Percentiles rank a stretch among this genome's conserved stretches.
phyloP scores from a whole-genome alignment of 2,329 filamentous ascomycete species.

The Aspergillus pseudotamarii region DNA sequence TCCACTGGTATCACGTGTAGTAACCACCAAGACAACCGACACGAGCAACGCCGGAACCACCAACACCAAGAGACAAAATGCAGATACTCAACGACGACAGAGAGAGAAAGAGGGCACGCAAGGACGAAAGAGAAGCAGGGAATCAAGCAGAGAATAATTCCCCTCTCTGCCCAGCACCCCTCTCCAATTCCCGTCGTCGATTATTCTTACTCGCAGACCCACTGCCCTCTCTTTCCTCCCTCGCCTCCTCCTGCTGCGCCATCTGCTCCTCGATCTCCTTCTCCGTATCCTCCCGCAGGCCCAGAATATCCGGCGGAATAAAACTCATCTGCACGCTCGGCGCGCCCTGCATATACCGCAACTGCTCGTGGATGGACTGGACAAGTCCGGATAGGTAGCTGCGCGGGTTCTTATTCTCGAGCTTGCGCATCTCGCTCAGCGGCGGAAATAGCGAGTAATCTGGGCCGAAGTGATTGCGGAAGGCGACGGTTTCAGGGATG shows the following conservation, averaged over 20 bases:
- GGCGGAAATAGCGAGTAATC: conserved; percentile 87
- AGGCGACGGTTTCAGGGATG: conserved; percentile 79
- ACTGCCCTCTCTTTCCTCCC: conserved; percentile 37
- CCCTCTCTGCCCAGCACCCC: conserved; percentile 36
- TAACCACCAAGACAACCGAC: neutral
- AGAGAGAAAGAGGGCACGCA: neutral
- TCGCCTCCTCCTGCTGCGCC: conserved; percentile 40
- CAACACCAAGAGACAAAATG: conserved; percentile 1
- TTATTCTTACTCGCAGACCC: conserved; percentile 20
- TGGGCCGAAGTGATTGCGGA: conserved; percentile 84
- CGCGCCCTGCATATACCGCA: conserved; percentile 80
- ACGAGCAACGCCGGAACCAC: neutral
- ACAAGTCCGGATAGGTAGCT: conserved; percentile 77
- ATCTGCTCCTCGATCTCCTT: conserved; percentile 50
- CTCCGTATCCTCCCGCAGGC: conserved; percentile 52
- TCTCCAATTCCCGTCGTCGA: conserved; percentile 40
- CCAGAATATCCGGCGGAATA: conserved; percentile 75
- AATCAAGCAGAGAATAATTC: conserved; percentile 38
- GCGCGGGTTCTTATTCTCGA: conserved; percentile 76
- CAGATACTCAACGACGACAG: neutral
- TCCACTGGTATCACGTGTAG: conserved; percentile 1
- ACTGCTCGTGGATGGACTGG: conserved; percentile 77
- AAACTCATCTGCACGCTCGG: conserved; percentile 84
- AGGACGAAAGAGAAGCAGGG: conserved; percentile 13
- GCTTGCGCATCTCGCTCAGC: conserved; percentile 69